Evolutionary conservation across 371 early-diverging fungal species (phyloP).

Genomic region (Mucor racemosus): DNA sequence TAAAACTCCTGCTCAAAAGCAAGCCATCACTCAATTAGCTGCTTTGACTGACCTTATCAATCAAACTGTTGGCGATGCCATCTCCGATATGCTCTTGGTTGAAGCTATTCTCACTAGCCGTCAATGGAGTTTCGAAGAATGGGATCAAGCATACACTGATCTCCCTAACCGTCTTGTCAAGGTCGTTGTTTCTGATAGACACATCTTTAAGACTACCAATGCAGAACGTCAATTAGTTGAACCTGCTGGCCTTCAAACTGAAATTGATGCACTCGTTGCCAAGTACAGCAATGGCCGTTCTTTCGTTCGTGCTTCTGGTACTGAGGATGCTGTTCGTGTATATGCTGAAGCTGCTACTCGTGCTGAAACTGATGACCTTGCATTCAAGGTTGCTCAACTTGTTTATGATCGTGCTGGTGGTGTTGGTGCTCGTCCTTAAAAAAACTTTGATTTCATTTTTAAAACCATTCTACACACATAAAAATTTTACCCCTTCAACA

Average conservation of each 20-base stretch:
- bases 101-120: conserved; percentile 90
- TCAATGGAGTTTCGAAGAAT: conserved; percentile 80
- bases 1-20: conserved; percentile 77
- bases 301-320: conserved; percentile 99
- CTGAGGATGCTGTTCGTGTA: conserved; percentile 99
- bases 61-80: conserved; percentile 98
- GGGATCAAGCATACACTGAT: conserved; percentile 95
- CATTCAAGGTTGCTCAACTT: conserved; percentile 78
- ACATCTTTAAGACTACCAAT: conserved; percentile 92
- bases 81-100: conserved; percentile 96
- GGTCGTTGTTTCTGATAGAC: conserved; percentile 91
- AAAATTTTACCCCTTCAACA: conserved; percentile 1
- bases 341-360: conserved; percentile 97
- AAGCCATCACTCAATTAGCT: conserved; percentile 77
- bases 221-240: conserved; percentile 92
- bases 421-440: conserved; percentile 81
- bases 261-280: conserved; percentile 83
- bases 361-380: conserved; percentile 81
- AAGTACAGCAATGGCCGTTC: conserved; percentile 88
- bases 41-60: conserved; percentile 94
- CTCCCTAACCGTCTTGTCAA: conserved; percentile 94
- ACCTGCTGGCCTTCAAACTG: conserved; percentile 89
- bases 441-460: not conserved
- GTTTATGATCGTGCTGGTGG: conserved; percentile 95
- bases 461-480: not conserved